Evolutionary conservation across 768 basidiomycete species (phyloP).

Genomic region (Cubamyces sp.): DNA sequence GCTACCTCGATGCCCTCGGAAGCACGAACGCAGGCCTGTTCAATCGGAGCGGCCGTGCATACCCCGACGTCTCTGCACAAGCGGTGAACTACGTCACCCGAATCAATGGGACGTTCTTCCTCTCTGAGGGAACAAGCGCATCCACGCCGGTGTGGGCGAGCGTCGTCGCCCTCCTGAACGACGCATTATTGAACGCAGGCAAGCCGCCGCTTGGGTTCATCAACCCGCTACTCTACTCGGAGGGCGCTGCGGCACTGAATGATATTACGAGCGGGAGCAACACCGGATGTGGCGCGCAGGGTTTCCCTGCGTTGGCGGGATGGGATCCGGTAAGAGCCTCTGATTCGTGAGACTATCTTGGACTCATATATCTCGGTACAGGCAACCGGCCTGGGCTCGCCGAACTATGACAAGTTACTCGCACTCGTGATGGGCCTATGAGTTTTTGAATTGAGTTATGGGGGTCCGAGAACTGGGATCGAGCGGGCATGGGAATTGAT

Average conservation of each 20-base stretch:
- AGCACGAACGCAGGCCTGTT: slow-evolving; percentile 22
- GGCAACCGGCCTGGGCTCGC: slow-evolving; percentile 66
- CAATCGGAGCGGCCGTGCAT: slow-evolving; percentile 42
- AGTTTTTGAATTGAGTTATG: background rate
- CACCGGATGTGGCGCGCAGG: slow-evolving; percentile 35
- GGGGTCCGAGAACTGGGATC: too few species aligned
- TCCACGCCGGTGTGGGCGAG: slow-evolving; percentile 39
- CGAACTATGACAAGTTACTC: slow-evolving; percentile 47
- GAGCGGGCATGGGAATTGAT: too few species aligned
- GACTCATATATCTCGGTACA: slow-evolving; percentile 20
- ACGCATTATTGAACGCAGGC: slow-evolving; percentile 34
- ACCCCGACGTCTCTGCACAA: slow-evolving; percentile 70
- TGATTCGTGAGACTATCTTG: background rate
- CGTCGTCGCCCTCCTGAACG: slow-evolving; percentile 41
- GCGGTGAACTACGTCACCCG: slow-evolving; percentile 48
- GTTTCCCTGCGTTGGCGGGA: slow-evolving; percentile 36
- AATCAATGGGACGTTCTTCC: slow-evolving; percentile 17
- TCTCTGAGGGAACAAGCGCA: slow-evolving; percentile 38
- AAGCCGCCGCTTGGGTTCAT: slow-evolving; percentile 39
- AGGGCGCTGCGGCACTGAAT: slow-evolving; percentile 28
- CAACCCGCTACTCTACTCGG: slow-evolving; percentile 31
- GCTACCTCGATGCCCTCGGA: slow-evolving; percentile 22
- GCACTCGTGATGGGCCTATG: slow-evolving; percentile 11
- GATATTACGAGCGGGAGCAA: slow-evolving; percentile 30
- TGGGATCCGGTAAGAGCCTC: slow-evolving; percentile 38